A percentile compares a stretch with the other conserved stretches of the same genome.
These are phyloP conservation scores for Paraphaeosphaeria sporulosa DNA, from an alignment of 2,329 filamentous ascomycete genomes.

Conservation along the genomic window DNA sequence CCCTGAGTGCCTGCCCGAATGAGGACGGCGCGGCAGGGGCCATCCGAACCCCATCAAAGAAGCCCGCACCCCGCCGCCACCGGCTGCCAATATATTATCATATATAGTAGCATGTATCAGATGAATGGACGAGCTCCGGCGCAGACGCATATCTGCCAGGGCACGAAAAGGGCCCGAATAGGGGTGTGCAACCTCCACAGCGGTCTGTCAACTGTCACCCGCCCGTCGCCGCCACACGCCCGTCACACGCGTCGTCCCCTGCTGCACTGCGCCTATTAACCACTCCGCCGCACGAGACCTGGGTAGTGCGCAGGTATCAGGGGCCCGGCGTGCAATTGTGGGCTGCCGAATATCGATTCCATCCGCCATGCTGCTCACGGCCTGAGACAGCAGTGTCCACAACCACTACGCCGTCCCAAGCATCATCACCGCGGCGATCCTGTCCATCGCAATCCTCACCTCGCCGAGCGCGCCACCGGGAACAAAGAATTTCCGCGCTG, in stretches of 20 bases:
- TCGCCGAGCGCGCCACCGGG: background rate
- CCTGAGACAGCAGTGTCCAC: background rate
- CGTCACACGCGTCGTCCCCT: background rate
- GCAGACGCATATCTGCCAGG: slow-evolving; percentile 13
- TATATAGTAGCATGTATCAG: slow-evolving; percentile 18
- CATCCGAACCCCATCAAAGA: background rate
- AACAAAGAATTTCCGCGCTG: background rate
- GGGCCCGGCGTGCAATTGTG: slow-evolving; percentile 7
- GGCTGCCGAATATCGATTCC: slow-evolving; percentile 9
- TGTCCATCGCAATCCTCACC: slow-evolving; percentile 7
- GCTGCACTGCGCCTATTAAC: no score
- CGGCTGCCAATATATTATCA: slow-evolving; percentile 25
- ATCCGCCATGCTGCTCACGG: background rate
- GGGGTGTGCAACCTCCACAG: slow-evolving; percentile 12
- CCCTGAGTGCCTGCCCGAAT: slow-evolving; percentile 1
- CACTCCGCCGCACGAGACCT: no score
- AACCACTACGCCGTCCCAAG: background rate
- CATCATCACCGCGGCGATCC: slow-evolving; percentile 2
- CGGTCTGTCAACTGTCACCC: slow-evolving; percentile 10
- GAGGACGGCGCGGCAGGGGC: background rate
- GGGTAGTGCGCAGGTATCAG: background rate
- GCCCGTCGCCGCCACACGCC: background rate
- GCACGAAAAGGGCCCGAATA: slow-evolving; percentile 14
- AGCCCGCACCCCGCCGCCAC: slow-evolving; percentile 1
- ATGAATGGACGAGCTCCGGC: slow-evolving; percentile 9